Base-by-base conservation (phyloP, 2,329 filamentous ascomycete species). In the Colletotrichum cuscutae region DNA sequence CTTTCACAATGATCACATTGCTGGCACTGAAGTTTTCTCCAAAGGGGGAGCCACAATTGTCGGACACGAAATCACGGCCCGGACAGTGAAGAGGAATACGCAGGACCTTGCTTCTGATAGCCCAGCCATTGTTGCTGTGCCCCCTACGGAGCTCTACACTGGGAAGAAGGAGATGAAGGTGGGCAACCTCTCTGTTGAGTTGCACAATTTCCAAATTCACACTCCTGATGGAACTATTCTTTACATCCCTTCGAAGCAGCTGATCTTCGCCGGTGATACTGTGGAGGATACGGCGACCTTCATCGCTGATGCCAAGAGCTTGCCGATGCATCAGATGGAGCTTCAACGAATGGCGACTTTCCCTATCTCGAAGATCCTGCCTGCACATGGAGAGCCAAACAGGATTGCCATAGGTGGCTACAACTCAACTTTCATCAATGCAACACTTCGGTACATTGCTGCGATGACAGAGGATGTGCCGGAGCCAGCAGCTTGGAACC, bases 1-100 rank as follows among this genome's bases (percentile, higher is more conserved):
- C 11, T 73, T 73, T n/a, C 71, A 73, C 49, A 73, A 73, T 22
- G 71, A 73, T 4, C 71, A 73, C 28, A 73, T 73, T 2, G 71
- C 71, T 1, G 71, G 71, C 4, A 71, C 71, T 22, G 67, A 71
- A 2, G 61, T 73, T 4, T 71, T 73, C 5, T 46, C 71, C 13
- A 70, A 73, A 11, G 71, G 66, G 15, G 71, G 71, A 5, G 71
- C 71, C 7, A 71, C 60, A 3, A 65, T 73, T 12, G 56, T 73
- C 7, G 71, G 71, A 5, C 70, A 73, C 2, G 66, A 70, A 3
- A 64, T 24, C 22, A 73, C 71, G 22, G 66, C 67, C 24, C 46
- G 49, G 4, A 61, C 56, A 9, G 66, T 73, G 9, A 24, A 57
- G 37, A 49, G 49, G 12, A 73, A 65, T 13, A 37, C 66, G 12